Percentiles rank a stretch among this genome's conserved stretches.
These are phyloP conservation scores for Hymenochaete sp. DNA, from an alignment of 1,284 basidiomycete genomes.

Conservation along the genomic window DNA sequence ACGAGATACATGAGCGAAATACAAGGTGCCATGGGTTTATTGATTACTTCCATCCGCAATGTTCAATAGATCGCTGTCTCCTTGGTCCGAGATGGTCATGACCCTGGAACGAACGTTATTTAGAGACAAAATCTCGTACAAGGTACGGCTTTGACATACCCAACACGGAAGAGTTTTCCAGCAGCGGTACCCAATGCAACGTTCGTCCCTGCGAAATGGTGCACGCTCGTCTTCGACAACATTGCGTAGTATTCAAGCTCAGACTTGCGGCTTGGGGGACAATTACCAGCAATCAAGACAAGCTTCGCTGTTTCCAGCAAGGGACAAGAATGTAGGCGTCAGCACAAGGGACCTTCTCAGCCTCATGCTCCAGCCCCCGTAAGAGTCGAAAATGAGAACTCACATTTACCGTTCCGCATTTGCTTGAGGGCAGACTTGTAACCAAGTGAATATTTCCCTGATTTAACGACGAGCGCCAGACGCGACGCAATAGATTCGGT, in stretches of 20 bases:
- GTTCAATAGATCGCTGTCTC: slow-evolving; percentile 89
- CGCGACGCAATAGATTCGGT: slow-evolving; percentile 93
- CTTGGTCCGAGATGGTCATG: slow-evolving; percentile 95
- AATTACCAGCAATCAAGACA: slow-evolving; percentile 98
- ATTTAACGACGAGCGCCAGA: slow-evolving; percentile 98
- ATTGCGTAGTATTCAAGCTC: slow-evolving; percentile 99
- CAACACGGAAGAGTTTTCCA: slow-evolving; percentile 98
- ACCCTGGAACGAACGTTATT: slow-evolving; percentile 45
- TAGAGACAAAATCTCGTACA: slow-evolving; percentile 8
- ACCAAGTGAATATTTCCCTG: slow-evolving; percentile 85
- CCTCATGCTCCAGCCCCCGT: slow-evolving; percentile 87
- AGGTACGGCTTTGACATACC: slow-evolving; percentile 43
- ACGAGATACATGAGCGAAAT: too few species aligned
- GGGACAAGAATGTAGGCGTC: slow-evolving; percentile 28
- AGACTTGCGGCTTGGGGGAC: slow-evolving; percentile 97
- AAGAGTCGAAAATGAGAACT: slow-evolving; percentile 33
- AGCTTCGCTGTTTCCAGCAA: slow-evolving; percentile 98
- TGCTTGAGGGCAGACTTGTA: slow-evolving; percentile 98
- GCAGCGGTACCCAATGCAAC: slow-evolving; percentile 98
- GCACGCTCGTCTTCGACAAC: slow-evolving; percentile 95
- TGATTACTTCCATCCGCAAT: slow-evolving; percentile 55
- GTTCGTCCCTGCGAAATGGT: slow-evolving; percentile 96
- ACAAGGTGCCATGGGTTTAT: slow-evolving; percentile 26
- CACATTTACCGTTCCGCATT: slow-evolving; percentile 97
- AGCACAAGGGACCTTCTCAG: slow-evolving; percentile 92